These are phyloP conservation scores for Harringtonia lauricola DNA, from an alignment of 2,329 filamentous ascomycete species.

Conservation along the genomic window DNA sequence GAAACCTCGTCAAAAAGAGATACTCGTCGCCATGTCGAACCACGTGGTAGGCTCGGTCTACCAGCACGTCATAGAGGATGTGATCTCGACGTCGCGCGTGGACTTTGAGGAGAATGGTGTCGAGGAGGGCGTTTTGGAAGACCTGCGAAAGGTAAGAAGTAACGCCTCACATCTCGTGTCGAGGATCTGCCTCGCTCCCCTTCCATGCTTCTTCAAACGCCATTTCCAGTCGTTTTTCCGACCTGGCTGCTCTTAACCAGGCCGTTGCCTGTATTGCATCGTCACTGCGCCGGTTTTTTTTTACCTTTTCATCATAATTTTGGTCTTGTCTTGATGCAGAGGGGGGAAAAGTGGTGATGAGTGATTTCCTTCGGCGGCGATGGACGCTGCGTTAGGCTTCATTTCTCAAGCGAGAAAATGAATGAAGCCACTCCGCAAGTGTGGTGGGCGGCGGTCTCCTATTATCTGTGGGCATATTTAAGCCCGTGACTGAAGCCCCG, in stretches of 20 bases:
- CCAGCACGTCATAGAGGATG: conserved; percentile 65
- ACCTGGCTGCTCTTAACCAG: no score
- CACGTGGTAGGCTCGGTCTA: conserved; percentile 65
- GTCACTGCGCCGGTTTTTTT: no score
- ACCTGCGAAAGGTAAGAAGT: conserved; percentile 71
- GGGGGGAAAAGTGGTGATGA: no score
- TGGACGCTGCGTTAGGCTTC: background rate
- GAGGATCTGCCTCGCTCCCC: no score
- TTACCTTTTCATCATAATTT: no score
- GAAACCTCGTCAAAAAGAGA: conserved; percentile 13
- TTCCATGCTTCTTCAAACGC: background rate
- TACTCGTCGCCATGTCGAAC: conserved; percentile 40
- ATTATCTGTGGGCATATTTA: conserved; percentile 8
- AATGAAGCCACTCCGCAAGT: background rate
- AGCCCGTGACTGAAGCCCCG: conserved; percentile 15
- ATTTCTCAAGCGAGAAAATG: conserved; percentile 2
- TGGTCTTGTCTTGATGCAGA: no score
- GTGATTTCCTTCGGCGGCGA: background rate
- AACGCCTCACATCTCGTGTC: background rate
- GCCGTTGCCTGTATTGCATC: no score
- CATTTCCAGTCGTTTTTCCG: background rate
- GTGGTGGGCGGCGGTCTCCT: conserved; percentile 1
- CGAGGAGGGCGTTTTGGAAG: conserved; percentile 74
- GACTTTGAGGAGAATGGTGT: conserved; percentile 97
- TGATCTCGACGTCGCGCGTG: conserved; percentile 82